Percentiles rank a stretch among this genome's conserved stretches.
Conservation (phyloP, 73 alveolate species). For the Paramecium sonneborni region DNA sequence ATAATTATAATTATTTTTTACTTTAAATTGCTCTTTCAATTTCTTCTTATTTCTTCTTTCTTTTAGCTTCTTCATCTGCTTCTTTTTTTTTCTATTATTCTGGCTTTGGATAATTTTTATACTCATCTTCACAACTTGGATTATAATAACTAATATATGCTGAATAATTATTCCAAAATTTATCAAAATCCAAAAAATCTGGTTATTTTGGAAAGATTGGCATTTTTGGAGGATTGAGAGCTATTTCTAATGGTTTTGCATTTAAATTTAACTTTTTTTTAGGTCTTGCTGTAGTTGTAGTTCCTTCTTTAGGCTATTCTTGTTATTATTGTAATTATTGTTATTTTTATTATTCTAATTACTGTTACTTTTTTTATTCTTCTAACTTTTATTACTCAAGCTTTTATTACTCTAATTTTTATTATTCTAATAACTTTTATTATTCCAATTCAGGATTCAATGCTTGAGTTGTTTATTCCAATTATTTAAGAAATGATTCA, state of each 20-base stretch:
- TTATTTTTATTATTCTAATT: background rate
- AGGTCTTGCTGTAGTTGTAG: background rate
- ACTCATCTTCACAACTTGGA: conserved; percentile 48
- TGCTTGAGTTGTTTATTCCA: background rate
- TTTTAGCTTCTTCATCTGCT: conserved; percentile 67
- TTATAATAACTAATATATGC: conserved; percentile 19
- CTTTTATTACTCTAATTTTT: background rate
- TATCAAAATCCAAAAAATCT: conserved; percentile 6
- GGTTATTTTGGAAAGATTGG: conserved; percentile 29
- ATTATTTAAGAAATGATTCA: background rate
- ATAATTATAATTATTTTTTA: background rate
- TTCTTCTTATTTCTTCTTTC: conserved; percentile 59
- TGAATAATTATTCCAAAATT: background rate
- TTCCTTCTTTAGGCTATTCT: background rate
- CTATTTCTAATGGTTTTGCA: conserved; percentile 43
- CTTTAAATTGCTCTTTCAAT: conserved; percentile 54
- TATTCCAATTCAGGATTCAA: background rate
- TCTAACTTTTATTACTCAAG: conserved; percentile 1
- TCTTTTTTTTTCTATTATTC: conserved; percentile 64
- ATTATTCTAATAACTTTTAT: background rate
- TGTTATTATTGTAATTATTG: background rate
- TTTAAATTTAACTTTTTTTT: conserved; percentile 16
- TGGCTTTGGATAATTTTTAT: conserved; percentile 43
- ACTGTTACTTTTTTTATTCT: background rate
- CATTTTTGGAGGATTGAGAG: conserved; percentile 7